These are phyloP conservation scores for Tetradesmus lagerheimii DNA, from an alignment of 139 green algal species.

Conservation along the genomic window DNA sequence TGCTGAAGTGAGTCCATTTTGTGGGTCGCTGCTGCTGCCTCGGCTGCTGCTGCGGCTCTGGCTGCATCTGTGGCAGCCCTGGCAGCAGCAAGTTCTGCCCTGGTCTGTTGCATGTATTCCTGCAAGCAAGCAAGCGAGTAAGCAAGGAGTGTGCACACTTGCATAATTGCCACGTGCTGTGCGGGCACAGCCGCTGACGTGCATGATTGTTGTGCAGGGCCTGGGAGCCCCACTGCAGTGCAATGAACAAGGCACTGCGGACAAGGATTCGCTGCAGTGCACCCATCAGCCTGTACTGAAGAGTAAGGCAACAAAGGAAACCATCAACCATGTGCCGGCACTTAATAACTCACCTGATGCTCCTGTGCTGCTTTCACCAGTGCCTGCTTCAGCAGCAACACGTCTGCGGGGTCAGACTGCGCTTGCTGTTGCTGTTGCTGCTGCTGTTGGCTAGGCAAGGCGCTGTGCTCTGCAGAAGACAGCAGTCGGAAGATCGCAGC, in stretches of 20 bases:
- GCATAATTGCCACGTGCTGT: background rate
- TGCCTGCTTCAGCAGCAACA: background rate
- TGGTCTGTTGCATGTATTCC: background rate
- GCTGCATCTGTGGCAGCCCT: background rate
- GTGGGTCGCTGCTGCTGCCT: background rate
- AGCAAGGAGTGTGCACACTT: background rate
- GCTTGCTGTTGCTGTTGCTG: background rate
- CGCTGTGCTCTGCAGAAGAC: background rate
- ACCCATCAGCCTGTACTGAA: no score
- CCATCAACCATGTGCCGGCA: no score
- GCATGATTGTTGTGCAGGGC: no score
- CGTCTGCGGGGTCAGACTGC: background rate
- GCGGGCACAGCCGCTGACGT: background rate
- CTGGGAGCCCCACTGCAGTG: no score
- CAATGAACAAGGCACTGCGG: no score
- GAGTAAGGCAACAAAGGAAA: no score
- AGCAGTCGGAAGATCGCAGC: background rate
- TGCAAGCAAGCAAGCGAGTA: background rate
- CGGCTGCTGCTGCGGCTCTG: background rate
- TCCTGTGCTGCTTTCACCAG: background rate
- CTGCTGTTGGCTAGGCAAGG: background rate
- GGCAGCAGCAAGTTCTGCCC: conserved; percentile 7
- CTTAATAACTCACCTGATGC: conserved; percentile 30
- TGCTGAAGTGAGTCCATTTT: background rate
- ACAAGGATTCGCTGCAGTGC: no score